Evolutionary conservation across 108 stramenopile genomes (phyloP).

Genomic region (Skeletonema marinoi): DNA sequence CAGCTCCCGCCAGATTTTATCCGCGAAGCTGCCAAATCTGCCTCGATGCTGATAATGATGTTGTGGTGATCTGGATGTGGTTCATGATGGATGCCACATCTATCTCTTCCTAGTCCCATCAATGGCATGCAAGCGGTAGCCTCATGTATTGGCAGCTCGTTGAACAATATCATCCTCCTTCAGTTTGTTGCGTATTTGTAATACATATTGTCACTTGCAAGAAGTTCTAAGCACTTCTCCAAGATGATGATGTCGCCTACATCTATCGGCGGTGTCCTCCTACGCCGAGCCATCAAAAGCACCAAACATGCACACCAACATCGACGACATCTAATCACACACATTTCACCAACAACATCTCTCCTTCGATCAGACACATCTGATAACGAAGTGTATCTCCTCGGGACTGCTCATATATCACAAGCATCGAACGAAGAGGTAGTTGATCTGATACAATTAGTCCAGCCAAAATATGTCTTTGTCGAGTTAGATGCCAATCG

Average conservation of each 20-base stretch:
- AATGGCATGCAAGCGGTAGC: too few relatives aligned
- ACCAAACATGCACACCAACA: background rate
- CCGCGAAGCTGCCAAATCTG: too few relatives aligned
- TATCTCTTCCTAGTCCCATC: too few relatives aligned
- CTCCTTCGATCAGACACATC: constrained; percentile 17
- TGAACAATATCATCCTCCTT: too few relatives aligned
- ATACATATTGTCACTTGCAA: too few relatives aligned
- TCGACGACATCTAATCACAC: constrained; percentile 5
- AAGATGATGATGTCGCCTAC: background rate
- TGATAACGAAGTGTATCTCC: constrained; percentile 32
- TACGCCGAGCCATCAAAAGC: background rate
- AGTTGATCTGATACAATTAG: background rate
- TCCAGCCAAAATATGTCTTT: constrained; percentile 20
- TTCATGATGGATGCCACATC: too few relatives aligned
- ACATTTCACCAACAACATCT: constrained; percentile 21
- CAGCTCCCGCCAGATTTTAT: too few relatives aligned
- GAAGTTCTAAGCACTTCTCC: too few relatives aligned
- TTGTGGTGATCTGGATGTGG: too few relatives aligned
- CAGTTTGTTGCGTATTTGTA: too few relatives aligned
- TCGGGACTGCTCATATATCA: constrained; percentile 26
- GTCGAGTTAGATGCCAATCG: constrained; percentile 13
- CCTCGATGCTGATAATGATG: too few relatives aligned
- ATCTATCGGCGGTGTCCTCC: background rate
- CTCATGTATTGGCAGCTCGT: too few relatives aligned
- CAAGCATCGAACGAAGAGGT: constrained; percentile 10